phyloP scores from a whole-genome alignment of 441 rosid genomes.

The Populus hybrid region DNA sequence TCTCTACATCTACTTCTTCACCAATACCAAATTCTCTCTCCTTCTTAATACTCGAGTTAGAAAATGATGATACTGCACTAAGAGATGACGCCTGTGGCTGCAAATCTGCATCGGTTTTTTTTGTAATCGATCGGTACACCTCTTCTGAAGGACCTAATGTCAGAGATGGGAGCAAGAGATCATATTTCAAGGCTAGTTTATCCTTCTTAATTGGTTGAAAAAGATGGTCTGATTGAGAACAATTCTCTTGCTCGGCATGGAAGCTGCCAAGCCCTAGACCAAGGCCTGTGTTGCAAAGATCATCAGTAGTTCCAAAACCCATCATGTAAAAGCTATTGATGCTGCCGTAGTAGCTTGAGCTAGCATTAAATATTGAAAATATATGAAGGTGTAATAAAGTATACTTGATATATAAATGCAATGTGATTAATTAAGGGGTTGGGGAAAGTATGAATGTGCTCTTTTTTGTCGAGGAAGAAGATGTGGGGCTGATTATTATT shows the following conservation, averaged over 20 bases:
- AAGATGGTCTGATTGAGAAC: constrained; percentile 14
- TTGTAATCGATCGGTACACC: constrained; percentile 5
- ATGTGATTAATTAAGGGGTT: constrained; percentile 11
- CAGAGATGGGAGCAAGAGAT: constrained; percentile 38
- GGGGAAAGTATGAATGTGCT: constrained; percentile 12
- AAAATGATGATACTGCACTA: constrained; percentile 41
- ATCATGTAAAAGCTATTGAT: constrained; percentile 10
- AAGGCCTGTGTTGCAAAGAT: constrained; percentile 34
- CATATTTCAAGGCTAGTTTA: constrained; percentile 24
- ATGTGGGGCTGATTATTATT: constrained; percentile 20
- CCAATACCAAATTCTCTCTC: constrained; percentile 33
- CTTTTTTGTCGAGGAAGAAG: neutral
- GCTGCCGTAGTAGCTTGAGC: neutral
- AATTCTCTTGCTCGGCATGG: constrained; percentile 17
- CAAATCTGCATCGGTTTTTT: constrained; percentile 11
- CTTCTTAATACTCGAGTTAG: constrained; percentile 36
- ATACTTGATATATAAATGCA: neutral
- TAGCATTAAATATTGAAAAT: neutral
- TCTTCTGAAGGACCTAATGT: constrained; percentile 39
- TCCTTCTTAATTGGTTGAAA: constrained; percentile 22
- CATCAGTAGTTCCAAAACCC: constrained; percentile 33
- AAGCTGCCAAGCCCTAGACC: constrained; percentile 29
- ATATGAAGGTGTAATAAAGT: neutral
- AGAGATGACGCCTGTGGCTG: constrained; percentile 31
- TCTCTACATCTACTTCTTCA: constrained; percentile 38